Percentiles rank a stretch among this genome's conserved stretches.
phyloP scores from a whole-genome alignment of 371 early-diverging fungal genomes.

The Aphelidium insulamus region DNA sequence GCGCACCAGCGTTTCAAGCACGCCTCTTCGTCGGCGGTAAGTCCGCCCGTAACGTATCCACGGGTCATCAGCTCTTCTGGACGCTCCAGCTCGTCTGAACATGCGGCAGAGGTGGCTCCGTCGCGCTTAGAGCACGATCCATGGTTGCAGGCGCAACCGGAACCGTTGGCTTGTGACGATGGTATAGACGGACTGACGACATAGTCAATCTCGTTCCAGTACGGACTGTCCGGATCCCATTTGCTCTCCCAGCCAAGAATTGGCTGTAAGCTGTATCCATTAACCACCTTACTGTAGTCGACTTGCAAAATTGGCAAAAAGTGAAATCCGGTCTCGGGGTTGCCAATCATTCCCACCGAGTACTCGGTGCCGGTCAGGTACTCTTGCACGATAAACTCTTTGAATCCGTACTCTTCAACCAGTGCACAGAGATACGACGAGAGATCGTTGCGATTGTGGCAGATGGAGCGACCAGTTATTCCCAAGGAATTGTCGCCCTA shows the following conservation, averaged over 20 bases:
- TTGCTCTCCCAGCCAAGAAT: conserved; percentile 27
- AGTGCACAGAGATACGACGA: conserved; percentile 14
- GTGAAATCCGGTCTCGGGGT: conserved; percentile 18
- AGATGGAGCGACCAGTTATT: conserved; percentile 19
- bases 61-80: conserved; percentile 5
- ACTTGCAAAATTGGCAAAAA: conserved; percentile 27
- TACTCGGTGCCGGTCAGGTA: conserved; percentile 23
- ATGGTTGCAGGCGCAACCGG: too few relatives aligned
- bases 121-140: too few relatives aligned
- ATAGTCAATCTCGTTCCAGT: conserved; percentile 23
- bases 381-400: conserved; percentile 23
- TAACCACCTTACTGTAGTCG: conserved; percentile 16
- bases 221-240: conserved; percentile 25
- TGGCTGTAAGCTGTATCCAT: conserved; percentile 18
- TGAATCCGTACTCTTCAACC: conserved; percentile 7
- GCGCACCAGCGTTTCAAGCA: too few relatives aligned
- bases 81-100: conserved; percentile 2
- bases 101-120: too few relatives aligned
- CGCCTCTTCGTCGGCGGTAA: too few relatives aligned
- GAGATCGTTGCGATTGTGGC: conserved; percentile 11
- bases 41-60: too few relatives aligned
- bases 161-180: conserved; percentile 8
- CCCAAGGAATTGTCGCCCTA: conserved; percentile 30
- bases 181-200: too few relatives aligned
- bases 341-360: conserved; percentile 22